Base-by-base conservation (phyloP, 257 asterid genomes). In the Galeopsis tetrahit region DNA sequence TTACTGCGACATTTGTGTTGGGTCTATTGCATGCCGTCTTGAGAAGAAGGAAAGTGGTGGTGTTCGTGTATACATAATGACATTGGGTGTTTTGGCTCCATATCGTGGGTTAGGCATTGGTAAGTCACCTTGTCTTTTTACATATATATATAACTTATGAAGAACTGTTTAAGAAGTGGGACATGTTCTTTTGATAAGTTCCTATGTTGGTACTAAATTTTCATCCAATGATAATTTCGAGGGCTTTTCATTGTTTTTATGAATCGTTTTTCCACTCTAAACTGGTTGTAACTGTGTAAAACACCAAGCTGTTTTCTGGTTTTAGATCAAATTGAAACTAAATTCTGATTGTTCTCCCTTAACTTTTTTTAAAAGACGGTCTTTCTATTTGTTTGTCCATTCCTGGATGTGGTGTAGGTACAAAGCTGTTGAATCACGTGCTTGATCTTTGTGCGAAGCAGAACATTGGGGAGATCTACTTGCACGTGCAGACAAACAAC, bases 401-500 rank as follows among this genome's bases (percentile, higher is more conserved):
- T 39, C 44, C n/a, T 74, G 76, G 59, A 74, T 66, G 35, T 76
- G 73, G 43, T 76, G 74, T 78, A 93, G 97, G 97, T 79, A 70
- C 96, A 10, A 88, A 76, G 78, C 84, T 95, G 74, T 76, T 92
- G 89, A 92, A 82, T 81, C 95, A 95, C 58, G 96, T 90, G 66
- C 84, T 91, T 60, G 93, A 92, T 72, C 85, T 87, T n/a, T 84
- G 97, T 77, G 34, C 78, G 13, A 92, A 87, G 87, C 90, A 92
- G 88, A 91, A 82, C 78, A 85, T 87, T 44, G 88, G 90, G 1
- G 97, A 91, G 88, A 83, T 90, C 78, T 95, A 88, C 90, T 78
- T 95, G 83, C 99, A 91, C 6, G 97, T 91, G 81, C 98, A 92
- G 88, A 95, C 96, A 4, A 92, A 86, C 85, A 94, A 91, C 32